Evolutionary conservation across 257 asterid genomes (phyloP), one percentile per base, ranked within the genome.

Genomic region (Solanum phureja): DNA sequence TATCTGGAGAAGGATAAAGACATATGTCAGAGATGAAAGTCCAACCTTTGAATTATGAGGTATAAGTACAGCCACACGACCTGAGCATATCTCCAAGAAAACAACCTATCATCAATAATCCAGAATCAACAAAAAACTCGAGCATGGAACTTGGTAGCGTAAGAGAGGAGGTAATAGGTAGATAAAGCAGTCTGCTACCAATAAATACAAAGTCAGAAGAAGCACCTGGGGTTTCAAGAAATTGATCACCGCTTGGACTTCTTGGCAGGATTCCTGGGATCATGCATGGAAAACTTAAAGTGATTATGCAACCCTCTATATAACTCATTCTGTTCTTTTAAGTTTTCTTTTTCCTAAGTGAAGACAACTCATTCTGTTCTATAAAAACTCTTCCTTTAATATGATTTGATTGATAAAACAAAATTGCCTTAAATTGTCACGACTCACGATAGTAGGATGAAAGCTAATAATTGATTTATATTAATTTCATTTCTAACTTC

Each of bases 41-140:
- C 86, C 74, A 9, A 97, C 98, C 99, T 95, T 95, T 64, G 94
- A 87, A 91, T 92, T 87, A 44, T 93, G 98, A 71, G 94, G 98
- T 21, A 92, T 91, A 90, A 97, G 98, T 88, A 95, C 66, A 60
- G 96, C 91, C 83, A 95, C 88, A 19, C 98, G 98, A 85, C 98
- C 90, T 37, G 98, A 87, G 88, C 99, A 97, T 87, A 97, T 89
- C 93, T 97, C 99, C 93, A 95, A 87, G 90, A 93, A 97, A 62
- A 97, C 98, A 77, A 92, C 98, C 99, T 97, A 93, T 77, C 91
- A 73, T 49, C 68, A 73, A 87, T 37, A 72, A 52, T 84, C 27
- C 49, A 23, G 46, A 33, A 83, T 83, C 66, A 24, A 89, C 46
- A 75, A 75, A 35, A 35, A 83, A 46, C 31, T 49, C 13, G 2